phyloP scores from a whole-genome alignment of 2,329 filamentous ascomycete species.

The Scopulariopsis brevicaulis region DNA sequence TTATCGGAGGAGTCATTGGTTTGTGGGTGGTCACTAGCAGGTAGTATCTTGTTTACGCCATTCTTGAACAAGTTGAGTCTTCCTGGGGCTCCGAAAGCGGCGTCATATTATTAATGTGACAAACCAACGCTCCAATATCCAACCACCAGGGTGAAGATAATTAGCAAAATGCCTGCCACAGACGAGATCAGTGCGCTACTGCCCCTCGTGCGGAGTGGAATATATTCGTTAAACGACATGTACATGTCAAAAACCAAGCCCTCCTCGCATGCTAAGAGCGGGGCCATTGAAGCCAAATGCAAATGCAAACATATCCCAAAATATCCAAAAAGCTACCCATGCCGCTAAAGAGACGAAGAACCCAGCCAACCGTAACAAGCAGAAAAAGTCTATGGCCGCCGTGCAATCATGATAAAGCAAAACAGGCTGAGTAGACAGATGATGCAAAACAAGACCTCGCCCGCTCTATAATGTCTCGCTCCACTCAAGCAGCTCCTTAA shows the following conservation, averaged over 20 bases:
- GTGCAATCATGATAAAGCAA: neutral
- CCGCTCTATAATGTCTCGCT: slow-evolving; percentile 4
- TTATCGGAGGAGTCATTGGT: too few relatives aligned
- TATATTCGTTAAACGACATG: neutral
- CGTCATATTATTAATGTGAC: neutral
- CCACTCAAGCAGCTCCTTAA: slow-evolving; percentile 22
- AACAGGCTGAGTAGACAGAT: neutral
- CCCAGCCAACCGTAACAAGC: neutral
- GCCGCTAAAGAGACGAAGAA: neutral
- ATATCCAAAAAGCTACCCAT: neutral
- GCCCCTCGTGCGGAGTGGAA: neutral
- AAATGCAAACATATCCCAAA: neutral
- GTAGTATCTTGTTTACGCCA: neutral
- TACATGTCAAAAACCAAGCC: neutral
- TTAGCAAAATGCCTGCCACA: neutral
- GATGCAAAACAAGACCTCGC: neutral
- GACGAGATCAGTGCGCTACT: neutral
- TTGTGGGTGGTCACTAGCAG: too few relatives aligned
- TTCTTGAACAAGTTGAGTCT: neutral
- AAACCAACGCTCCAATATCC: neutral
- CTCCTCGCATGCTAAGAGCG: neutral
- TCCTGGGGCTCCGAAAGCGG: neutral
- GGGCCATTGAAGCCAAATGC: neutral
- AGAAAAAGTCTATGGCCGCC: neutral
- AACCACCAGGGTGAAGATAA: neutral